Conservation (phyloP, 306 rosid species). For the Hippophae gyantsensis region DNA sequence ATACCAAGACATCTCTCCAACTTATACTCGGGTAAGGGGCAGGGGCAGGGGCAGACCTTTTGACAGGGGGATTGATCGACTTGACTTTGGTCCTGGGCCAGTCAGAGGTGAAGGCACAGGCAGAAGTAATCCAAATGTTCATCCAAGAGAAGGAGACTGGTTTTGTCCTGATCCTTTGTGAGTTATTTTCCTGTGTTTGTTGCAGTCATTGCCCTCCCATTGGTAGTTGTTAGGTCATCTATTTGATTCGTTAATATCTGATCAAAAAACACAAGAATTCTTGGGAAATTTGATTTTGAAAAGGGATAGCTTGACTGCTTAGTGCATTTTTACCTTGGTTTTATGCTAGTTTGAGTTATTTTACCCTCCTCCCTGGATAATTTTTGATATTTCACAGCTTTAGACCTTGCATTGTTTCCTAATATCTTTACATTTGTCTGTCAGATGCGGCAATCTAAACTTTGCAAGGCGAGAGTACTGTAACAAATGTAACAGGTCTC, state of each 20-base stretch:
- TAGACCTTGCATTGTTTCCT: not conserved
- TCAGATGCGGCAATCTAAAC: slow-evolving; percentile 85
- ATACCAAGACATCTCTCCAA: slow-evolving; percentile 66
- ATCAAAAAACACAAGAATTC: too few relatives aligned
- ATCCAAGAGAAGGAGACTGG: slow-evolving; percentile 95
- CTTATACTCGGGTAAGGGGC: slow-evolving; percentile 53
- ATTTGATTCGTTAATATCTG: too few relatives aligned
- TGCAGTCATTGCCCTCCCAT: not conserved
- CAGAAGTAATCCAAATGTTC: slow-evolving; percentile 88
- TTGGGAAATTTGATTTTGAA: too few relatives aligned
- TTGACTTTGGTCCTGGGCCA: slow-evolving; percentile 47
- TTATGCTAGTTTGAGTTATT: too few relatives aligned
- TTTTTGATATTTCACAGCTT: not conserved
- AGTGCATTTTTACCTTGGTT: too few relatives aligned
- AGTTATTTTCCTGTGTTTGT: slow-evolving; percentile 17
- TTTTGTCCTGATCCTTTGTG: slow-evolving; percentile 68
- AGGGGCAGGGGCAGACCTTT: slow-evolving; percentile 58
- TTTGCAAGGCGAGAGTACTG: slow-evolving; percentile 90
- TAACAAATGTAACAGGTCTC: slow-evolving; percentile 72
- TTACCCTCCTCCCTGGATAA: too few relatives aligned
- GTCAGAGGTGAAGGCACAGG: slow-evolving; percentile 56
- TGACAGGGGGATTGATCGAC: slow-evolving; percentile 63
- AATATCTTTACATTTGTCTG: not conserved
- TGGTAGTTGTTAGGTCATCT: not conserved
- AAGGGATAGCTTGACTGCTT: too few relatives aligned